These are phyloP conservation scores for Xylaria longipes DNA, from an alignment of 495 filamentous ascomycete genomes.

Conservation along the genomic window DNA sequence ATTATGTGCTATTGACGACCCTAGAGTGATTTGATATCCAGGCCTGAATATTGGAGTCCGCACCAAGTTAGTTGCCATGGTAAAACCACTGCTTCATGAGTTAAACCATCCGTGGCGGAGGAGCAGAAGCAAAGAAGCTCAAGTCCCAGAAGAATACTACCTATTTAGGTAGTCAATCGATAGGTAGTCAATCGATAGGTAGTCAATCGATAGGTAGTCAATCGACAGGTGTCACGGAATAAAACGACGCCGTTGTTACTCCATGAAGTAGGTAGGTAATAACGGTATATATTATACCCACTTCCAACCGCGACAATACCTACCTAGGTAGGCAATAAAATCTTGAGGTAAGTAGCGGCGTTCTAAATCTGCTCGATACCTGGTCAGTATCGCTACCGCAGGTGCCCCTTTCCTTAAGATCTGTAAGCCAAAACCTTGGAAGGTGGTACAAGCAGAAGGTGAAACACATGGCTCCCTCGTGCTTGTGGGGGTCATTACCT, in stretches of 20 bases:
- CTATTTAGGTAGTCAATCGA: no score
- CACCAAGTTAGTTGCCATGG: neutral
- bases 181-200: no score
- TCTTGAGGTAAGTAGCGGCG: neutral
- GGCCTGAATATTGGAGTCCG: neutral
- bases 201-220: no score
- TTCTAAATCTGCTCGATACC: neutral
- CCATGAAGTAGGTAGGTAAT: no score
- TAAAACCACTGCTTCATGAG: neutral
- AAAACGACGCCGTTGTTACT: no score
- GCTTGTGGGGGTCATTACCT: conserved; percentile 2
- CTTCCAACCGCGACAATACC: no score
- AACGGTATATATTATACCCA: no score
- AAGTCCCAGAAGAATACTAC: neutral
- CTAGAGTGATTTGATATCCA: neutral
- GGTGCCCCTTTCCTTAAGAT: neutral
- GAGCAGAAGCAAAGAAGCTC: neutral
- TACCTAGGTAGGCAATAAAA: neutral
- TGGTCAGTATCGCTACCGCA: neutral
- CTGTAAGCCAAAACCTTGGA: neutral
- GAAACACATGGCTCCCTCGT: conserved; percentile 24
- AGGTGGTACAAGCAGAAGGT: conserved; percentile 11
- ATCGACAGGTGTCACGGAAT: no score
- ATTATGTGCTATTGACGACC: neutral
- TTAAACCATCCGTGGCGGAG: neutral